Conservation (phyloP, 139 green algal species). For the Closterium sp. region DNA sequence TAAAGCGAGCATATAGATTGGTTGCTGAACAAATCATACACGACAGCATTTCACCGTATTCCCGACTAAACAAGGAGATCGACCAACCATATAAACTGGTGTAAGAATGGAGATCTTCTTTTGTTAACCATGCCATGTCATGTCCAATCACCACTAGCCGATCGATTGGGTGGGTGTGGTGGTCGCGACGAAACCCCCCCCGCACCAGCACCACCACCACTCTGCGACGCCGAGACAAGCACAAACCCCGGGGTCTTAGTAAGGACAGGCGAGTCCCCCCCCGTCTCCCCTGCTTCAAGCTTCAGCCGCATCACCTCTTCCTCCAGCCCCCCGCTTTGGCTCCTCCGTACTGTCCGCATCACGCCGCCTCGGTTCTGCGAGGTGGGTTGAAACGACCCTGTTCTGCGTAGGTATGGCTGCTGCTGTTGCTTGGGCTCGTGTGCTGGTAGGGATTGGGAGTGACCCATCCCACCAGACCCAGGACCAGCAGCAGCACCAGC, state of each 20-base stretch:
- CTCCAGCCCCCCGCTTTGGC: not conserved
- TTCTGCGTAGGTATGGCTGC: not conserved
- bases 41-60: too few relatives aligned
- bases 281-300: not conserved
- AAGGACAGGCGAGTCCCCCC: not conserved
- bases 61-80: too few relatives aligned
- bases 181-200: not conserved
- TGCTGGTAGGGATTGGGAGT: not conserved
- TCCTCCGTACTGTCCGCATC: not conserved
- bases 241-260: not conserved
- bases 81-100: too few relatives aligned
- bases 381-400: not conserved
- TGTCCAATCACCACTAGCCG: not conserved
- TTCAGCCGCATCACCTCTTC: not conserved
- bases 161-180: not conserved
- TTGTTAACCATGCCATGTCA: not conserved
- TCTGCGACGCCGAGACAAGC: not conserved
- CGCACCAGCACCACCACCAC: not conserved
- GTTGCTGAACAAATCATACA: too few relatives aligned
- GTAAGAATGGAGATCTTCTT: too few relatives aligned
- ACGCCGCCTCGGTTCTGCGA: not conserved
- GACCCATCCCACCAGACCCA: not conserved
- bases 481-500: not conserved
- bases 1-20: too few relatives aligned
- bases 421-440: not conserved